Base-by-base conservation (phyloP, 345 rosid species). In the Eucalyptus erythrocorys region DNA sequence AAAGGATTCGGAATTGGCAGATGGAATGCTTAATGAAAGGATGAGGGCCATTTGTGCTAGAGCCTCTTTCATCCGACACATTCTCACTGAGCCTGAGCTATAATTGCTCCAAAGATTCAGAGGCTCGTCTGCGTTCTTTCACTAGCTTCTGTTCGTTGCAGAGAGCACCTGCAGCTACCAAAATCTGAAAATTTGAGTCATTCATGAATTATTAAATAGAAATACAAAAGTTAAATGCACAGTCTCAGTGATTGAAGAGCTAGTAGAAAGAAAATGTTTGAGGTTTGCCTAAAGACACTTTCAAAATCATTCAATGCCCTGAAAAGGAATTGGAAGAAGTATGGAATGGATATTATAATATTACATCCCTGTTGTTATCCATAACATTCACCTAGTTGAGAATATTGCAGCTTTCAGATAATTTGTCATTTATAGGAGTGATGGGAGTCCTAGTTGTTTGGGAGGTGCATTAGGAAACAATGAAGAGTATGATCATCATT, bases 331-430 rank as follows among this genome's bases (percentile, higher is more conserved):
- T 61, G 66, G n/a, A 55, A 59, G 66, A 59, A 61, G 68, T 61
- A 61, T 13, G 34, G 12, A 27, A 30, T 61, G 5, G 5, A 61
- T 0, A 13, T 27, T 61, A 13, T 6, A 27, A 27, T 61, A 27
- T 61, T 27, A 11, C 12, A 6, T 30, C 68, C n/a, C 34, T 6
- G 68, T 61, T 61, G 45, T 34, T 71, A 17, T 71, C 43, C 13
- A 71, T 19, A 10, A 71, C 26, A 71, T 71, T 71, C 1, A 71
- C 0, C 81, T 71, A 71, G 26, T 71, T 10, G 45, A 71, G 21
- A 37, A 37, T 27, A 71, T 71, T 1, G 81, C 26, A 37, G 26
- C 45, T 37, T 0, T 0, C 22, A 71, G 3, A 19, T 10, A 71
- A 71, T 34, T 71, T 71, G 81, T 19, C 45, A 71, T 2, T 37